Conservation (phyloP, 495 filamentous ascomycete genomes). For the Niebla homalea region DNA sequence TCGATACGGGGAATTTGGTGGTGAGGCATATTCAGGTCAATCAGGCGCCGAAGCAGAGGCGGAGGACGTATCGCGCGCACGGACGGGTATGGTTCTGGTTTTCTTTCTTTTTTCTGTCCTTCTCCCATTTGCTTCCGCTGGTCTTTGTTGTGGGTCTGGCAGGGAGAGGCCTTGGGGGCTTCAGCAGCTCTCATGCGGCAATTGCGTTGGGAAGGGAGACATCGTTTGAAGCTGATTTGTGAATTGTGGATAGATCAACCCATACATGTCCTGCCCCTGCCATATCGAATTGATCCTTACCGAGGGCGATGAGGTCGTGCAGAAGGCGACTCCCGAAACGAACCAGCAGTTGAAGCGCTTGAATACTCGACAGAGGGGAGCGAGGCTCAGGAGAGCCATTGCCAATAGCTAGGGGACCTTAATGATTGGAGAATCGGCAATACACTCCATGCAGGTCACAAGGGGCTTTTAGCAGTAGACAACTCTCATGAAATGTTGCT, state of each 20-base stretch:
- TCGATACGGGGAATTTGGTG: slow-evolving; percentile 89
- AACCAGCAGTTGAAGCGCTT: slow-evolving; percentile 50
- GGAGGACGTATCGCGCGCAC: slow-evolving; percentile 98
- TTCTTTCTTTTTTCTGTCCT: neutral
- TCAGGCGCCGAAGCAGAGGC: slow-evolving; percentile 96
- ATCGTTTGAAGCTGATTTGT: too few relatives aligned
- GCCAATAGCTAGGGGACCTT: slow-evolving; percentile 39
- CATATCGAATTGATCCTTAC: slow-evolving; percentile 99
- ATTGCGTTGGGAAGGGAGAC: too few relatives aligned
- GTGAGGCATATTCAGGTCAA: slow-evolving; percentile 99
- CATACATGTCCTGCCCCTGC: slow-evolving; percentile 99
- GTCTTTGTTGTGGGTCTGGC: too few relatives aligned
- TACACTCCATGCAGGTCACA: too few relatives aligned
- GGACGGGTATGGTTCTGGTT: slow-evolving; percentile 69
- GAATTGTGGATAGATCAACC: slow-evolving; percentile 63
- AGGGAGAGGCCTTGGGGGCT: too few relatives aligned
- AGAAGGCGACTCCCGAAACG: slow-evolving; percentile 56
- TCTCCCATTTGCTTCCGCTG: neutral
- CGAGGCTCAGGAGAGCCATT: slow-evolving; percentile 65
- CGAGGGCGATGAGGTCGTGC: slow-evolving; percentile 81
- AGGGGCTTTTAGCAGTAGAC: neutral
- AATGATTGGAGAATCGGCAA: too few relatives aligned
- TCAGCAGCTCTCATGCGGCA: too few relatives aligned
- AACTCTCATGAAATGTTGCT: neutral
- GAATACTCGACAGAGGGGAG: slow-evolving; percentile 78